Conservation (phyloP, 495 filamentous ascomycete genomes). For the Penicillium paradoxum region DNA sequence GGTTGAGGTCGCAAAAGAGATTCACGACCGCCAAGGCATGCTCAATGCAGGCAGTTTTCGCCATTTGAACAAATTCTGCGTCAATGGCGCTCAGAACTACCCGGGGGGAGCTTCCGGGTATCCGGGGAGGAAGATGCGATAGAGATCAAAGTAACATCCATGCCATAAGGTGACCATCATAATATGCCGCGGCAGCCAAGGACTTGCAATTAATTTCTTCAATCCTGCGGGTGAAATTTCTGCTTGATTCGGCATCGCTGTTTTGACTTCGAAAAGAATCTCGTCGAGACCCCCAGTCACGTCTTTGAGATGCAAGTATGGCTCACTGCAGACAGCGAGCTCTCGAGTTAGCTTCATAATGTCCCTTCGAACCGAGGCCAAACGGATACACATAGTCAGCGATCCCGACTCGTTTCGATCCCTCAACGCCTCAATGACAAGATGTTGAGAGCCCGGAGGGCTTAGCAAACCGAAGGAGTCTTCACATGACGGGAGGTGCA, state of each 20-base stretch:
- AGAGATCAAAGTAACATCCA: conserved; percentile 18
- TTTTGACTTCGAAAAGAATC: not conserved
- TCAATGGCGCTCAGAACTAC: conserved; percentile 4
- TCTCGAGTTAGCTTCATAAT: conserved; percentile 16
- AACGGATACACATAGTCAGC: conserved; percentile 7
- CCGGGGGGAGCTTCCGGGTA: conserved; percentile 14
- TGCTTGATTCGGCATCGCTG: not conserved
- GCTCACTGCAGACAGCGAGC: conserved; percentile 11
- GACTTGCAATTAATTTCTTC: not conserved
- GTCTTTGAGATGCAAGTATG: conserved; percentile 5
- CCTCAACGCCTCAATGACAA: not conserved
- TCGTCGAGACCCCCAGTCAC: not conserved
- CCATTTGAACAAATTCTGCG: not conserved
- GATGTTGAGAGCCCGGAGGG: not conserved
- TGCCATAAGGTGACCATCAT: conserved; percentile 16
- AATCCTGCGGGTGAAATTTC: not conserved
- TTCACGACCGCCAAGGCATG: not conserved
- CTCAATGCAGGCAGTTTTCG: not conserved
- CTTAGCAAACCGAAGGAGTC: conserved; percentile 4
- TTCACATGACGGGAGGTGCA: conserved; percentile 15
- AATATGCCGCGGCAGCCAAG: conserved; percentile 12
- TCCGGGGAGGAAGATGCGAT: conserved; percentile 17
- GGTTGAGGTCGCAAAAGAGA: not conserved
- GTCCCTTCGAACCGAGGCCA: conserved; percentile 14
- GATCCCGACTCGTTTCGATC: not conserved